These are phyloP conservation scores for Hibiscus syriacus DNA, from an alignment of 345 rosid genomes.

Conservation along the genomic window DNA sequence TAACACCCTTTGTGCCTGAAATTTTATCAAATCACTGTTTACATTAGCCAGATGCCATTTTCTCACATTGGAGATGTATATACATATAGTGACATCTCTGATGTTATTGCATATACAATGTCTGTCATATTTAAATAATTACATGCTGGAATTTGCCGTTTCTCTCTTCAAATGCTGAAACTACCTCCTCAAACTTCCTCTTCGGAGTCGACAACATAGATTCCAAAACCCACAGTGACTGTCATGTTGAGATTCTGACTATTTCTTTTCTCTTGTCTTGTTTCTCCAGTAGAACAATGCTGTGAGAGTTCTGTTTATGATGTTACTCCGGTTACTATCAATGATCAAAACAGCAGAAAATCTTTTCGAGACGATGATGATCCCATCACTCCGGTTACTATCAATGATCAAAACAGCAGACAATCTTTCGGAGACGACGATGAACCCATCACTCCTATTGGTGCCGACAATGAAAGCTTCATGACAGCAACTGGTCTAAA, in stretches of 20 bases:
- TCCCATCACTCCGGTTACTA: background rate
- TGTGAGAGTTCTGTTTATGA: background rate
- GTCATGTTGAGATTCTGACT: background rate
- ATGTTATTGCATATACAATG: background rate
- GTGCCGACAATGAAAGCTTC: constrained; percentile 13
- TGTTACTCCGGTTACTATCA: constrained; percentile 3
- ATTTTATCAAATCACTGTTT: background rate
- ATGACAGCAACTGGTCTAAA: constrained; percentile 21
- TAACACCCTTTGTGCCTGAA: constrained; percentile 14
- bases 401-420: constrained; percentile 2
- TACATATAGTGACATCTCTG: constrained; percentile 5
- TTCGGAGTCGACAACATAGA: too few species aligned
- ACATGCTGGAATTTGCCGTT: background rate
- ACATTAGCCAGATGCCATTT: background rate
- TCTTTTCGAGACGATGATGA: constrained; percentile 7
- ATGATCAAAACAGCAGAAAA: constrained; percentile 5
- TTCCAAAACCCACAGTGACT: background rate
- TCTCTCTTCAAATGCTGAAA: background rate
- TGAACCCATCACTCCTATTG: background rate
- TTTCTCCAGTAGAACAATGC: background rate
- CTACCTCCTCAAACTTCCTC: background rate
- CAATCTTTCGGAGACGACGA: constrained; percentile 10
- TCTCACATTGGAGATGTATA: background rate
- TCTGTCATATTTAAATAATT: background rate
- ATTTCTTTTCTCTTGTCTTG: background rate